Evolutionary conservation across 352 stramenopile species (phyloP), one percentile per base, ranked within the genome.

Genomic region (Pythium guiyangense): DNA sequence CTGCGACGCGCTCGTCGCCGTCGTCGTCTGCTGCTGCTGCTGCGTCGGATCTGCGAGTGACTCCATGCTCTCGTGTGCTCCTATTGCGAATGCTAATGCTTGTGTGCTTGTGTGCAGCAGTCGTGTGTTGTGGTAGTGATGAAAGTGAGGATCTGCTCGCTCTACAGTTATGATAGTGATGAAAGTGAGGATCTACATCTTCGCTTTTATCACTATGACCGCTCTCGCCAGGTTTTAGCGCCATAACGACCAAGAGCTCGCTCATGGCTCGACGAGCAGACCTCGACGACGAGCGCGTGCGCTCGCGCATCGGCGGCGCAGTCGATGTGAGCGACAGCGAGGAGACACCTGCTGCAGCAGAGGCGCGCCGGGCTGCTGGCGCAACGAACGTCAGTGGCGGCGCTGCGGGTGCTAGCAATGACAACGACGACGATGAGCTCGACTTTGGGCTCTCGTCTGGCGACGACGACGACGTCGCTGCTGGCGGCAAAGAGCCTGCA

Each of bases 401-500:
- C 17, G 52, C 31, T 47, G 35, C 25, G 10, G 25, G 25, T 29
- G 49, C 14, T 1, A 34, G 15, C 34, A 40, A 35, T 1, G 50
- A 39, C n/a, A 45, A 60, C 20, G 61, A 56, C 31, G 47, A 51
- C 37, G 62, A 51, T 0, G 59, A 66, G 49, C 70, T 88, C 17
- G 70, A 91, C 57, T 88, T 92, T 34, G 70, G 57, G 5, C 40
- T 79, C 40, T 84, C 77, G 4, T 72, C 71, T 1, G 77, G 80
- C 31, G 70, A 85, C 4, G 79, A 86, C 25, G 57, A 77, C 2
- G 55, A 52, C 15, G 62, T 53, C 25, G 69, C 37, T 1, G 54
- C 50, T 18, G 67, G 67, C 6, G 65, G 59, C 14, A 64, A 69
- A 59, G 58, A 64, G 44, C 51, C 51, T 4, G 50, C 50, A 15